Base-by-base conservation (phyloP, 2,329 filamentous ascomycete genomes). In the Didymella arachidicola region DNA sequence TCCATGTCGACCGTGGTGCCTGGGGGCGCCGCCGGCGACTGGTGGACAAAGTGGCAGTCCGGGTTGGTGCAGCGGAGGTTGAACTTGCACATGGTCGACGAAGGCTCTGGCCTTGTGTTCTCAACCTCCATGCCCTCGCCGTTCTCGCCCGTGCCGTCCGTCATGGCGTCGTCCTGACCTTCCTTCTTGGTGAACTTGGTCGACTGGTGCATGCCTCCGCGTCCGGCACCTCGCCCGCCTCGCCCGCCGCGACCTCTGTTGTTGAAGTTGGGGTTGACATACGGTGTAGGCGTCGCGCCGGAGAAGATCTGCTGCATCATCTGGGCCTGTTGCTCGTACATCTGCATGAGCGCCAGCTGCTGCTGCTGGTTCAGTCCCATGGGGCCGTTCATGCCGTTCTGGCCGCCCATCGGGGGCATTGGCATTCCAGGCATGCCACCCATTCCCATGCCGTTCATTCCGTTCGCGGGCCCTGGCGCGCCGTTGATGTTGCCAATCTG, bases 21-120 rank as follows among this genome's bases (percentile, higher is more conserved):
- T 2, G 89, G 89, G 3, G 92, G 90, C 30, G 94, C 93, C 2
- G 91, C 93, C 2, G 95, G 93, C 16, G 93, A 97, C 79, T 97
- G 94, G 72, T 99, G 95, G 18, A 92, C 95, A 76, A 92, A 99
- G 65, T 89, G 90, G 80, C 95, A 99, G 61, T 96, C 91, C 67
- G 87, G 87, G 78, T 96, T 96, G 38, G 90, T 91, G 81, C 95
- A 99, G 63, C 86, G 83, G 53, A 95, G 82, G 79, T 98, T 97
- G 82, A 88, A 99, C 71, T 90, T 92, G 86, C 95, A 99, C 61
- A 94, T 82, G 14, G 83, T 90, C 47, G 91, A 86, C 6, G 83
- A 80, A 1, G 83, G 81, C 72, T 84, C 79, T 81, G 87, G 73
- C 78, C 85, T 78, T 82, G 65, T 75, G 82, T 87, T 87, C 45